phyloP scores from a whole-genome alignment of 169 alveolate species.

The Cryptosporidium sp. region DNA sequence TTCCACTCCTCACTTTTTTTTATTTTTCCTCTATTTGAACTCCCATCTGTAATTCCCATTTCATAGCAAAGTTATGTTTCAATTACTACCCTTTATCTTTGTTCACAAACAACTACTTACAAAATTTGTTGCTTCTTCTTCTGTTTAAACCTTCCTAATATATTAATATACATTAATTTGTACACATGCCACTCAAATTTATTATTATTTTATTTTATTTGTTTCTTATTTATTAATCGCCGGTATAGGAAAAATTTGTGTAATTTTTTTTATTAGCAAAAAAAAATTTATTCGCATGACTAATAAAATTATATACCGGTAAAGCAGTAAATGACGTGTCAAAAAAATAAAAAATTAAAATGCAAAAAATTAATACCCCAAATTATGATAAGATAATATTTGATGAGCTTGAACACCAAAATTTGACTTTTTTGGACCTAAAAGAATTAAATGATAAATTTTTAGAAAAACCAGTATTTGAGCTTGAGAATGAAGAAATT shows the following conservation, averaged over 20 bases:
- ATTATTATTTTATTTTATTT: background rate
- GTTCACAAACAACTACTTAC: background rate
- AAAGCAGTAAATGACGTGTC: conserved; percentile 15
- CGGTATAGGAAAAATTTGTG: conserved; percentile 7
- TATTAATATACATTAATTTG: background rate
- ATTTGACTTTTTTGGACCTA: background rate
- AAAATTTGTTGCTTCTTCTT: background rate
- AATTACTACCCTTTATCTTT: background rate
- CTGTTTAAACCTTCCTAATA: background rate
- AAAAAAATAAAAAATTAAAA: background rate
- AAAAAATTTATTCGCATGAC: conserved; percentile 8
- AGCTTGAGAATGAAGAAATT: background rate
- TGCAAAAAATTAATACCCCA: background rate
- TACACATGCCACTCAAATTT: background rate
- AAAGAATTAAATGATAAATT: background rate
- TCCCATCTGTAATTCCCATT: background rate
- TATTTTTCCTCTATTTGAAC: background rate
- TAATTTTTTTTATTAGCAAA: background rate
- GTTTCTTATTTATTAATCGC: background rate
- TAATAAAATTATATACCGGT: conserved; percentile 11
- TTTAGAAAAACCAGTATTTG: background rate
- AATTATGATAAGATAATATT: background rate
- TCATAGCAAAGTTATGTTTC: background rate
- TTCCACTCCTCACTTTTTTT: background rate
- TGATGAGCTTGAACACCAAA: background rate